Conservation (phyloP, 164 flowering plant genomes). For the Vitis cinerea region DNA sequence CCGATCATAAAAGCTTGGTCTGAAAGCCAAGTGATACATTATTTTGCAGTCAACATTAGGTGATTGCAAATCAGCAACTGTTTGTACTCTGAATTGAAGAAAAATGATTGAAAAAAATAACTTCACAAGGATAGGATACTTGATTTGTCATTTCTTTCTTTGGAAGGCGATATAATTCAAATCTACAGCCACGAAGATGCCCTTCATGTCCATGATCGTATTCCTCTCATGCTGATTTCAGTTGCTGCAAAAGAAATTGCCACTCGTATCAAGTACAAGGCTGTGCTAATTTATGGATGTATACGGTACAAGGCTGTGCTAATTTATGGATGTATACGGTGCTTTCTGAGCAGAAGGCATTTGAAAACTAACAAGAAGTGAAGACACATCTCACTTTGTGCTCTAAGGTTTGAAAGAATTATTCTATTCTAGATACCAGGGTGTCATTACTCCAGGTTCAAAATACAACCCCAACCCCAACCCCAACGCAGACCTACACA, state of each 20-base stretch:
- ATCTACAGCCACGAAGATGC: constrained; percentile 12
- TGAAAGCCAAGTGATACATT: constrained; percentile 16
- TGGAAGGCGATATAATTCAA: constrained; percentile 10
- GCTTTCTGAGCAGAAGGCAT: too few relatives aligned
- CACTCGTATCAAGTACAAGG: neutral
- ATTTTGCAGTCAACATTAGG: constrained; percentile 22
- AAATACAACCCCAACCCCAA: too few relatives aligned
- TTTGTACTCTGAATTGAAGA: constrained; percentile 23
- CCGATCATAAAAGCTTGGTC: constrained; percentile 1
- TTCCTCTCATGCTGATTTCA: constrained; percentile 52
- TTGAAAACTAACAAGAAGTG: too few relatives aligned
- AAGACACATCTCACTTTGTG: too few relatives aligned
- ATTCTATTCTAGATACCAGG: too few relatives aligned
- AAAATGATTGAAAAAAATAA: constrained; percentile 13
- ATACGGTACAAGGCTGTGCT: neutral
- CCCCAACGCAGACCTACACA: too few relatives aligned
- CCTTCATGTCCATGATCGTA: constrained; percentile 11
- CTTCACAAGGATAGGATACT: constrained; percentile 9
- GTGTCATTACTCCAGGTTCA: too few relatives aligned
- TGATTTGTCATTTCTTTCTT: constrained; percentile 7
- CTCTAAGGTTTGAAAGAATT: too few relatives aligned
- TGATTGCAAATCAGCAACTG: constrained; percentile 27
- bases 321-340: neutral
- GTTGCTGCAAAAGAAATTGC: constrained; percentile 43
- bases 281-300: too few relatives aligned